These are phyloP conservation scores for Lagerstroemia speciosa DNA, from an alignment of 345 rosid species.

Conservation along the genomic window DNA sequence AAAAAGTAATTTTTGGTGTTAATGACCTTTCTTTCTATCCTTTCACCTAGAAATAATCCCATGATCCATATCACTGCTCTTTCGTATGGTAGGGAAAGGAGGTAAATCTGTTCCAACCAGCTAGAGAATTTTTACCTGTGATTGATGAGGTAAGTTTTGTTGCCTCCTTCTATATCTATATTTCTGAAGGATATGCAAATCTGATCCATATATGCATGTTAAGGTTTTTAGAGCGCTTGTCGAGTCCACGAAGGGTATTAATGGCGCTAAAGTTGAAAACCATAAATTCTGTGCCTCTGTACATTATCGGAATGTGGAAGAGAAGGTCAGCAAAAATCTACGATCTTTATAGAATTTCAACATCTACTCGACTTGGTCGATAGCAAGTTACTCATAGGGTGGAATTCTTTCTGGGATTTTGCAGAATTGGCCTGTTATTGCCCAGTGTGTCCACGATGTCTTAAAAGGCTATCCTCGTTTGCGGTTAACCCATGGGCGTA, in stretches of 20 bases:
- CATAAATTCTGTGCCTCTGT: constrained; percentile 95
- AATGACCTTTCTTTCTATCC: not conserved
- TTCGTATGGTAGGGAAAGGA: constrained; percentile 51
- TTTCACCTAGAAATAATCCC: not conserved
- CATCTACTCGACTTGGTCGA: not conserved
- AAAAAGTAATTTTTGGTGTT: constrained; percentile 31
- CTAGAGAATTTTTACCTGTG: constrained; percentile 68
- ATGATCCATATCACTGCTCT: not conserved
- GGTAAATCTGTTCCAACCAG: constrained; percentile 83
- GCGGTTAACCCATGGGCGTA: constrained; percentile 64
- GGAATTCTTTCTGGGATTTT: constrained; percentile 6
- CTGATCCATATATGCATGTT: not conserved
- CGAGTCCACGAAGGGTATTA: constrained; percentile 53
- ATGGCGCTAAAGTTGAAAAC: constrained; percentile 84
- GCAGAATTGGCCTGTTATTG: constrained; percentile 76
- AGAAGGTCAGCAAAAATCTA: constrained; percentile 40
- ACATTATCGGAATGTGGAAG: constrained; percentile 96
- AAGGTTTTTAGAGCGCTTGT: constrained; percentile 84
- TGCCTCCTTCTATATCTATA: not conserved
- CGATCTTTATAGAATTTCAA: not conserved
- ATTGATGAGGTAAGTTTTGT: constrained; percentile 51
- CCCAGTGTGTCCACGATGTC: constrained; percentile 78
- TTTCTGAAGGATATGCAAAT: not conserved
- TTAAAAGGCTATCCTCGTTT: constrained; percentile 72
- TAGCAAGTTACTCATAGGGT: not conserved